These are phyloP conservation scores for Globisporangium megalacanthum DNA, from an alignment of 352 stramenopile species.

Conservation along the genomic window DNA sequence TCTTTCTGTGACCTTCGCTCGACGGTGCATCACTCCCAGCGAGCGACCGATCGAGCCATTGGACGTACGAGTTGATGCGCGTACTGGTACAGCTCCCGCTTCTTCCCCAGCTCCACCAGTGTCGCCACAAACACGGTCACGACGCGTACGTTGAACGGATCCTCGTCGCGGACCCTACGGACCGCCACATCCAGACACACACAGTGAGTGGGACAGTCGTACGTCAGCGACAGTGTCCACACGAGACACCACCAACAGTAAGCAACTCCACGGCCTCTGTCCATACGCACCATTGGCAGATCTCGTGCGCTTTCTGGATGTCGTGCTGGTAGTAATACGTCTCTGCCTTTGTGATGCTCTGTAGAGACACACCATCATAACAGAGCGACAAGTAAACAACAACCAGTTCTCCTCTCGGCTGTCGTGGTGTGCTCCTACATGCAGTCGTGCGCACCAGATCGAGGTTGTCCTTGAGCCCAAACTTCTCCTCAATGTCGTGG, in stretches of 20 bases:
- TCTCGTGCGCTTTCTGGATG: slow-evolving; percentile 67
- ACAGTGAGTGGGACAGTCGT: neutral
- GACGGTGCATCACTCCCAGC: neutral
- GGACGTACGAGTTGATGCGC: slow-evolving; percentile 89
- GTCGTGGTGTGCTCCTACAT: neutral
- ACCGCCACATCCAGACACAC: neutral
- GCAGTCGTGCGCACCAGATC: slow-evolving; percentile 41
- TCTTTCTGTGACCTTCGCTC: neutral
- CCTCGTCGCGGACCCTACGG: slow-evolving; percentile 52
- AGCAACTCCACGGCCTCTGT: neutral
- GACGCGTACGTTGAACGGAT: slow-evolving; percentile 80
- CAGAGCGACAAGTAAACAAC: too few species aligned
- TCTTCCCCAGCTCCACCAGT: slow-evolving; percentile 89
- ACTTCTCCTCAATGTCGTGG: slow-evolving; percentile 41
- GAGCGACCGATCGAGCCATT: neutral
- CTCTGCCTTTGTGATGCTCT: slow-evolving; percentile 76
- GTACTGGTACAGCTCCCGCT: slow-evolving; percentile 94
- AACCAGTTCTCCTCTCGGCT: neutral
- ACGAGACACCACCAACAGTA: neutral
- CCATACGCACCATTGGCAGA: slow-evolving; percentile 59
- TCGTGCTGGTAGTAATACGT: slow-evolving; percentile 86
- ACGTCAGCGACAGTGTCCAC: neutral
- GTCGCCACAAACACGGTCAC: slow-evolving; percentile 87
- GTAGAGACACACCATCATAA: neutral
- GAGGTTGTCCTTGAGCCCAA: slow-evolving; percentile 51